Base-by-base conservation (phyloP, 2,329 filamentous ascomycete species). In the Trichoderma cornu-damae region DNA sequence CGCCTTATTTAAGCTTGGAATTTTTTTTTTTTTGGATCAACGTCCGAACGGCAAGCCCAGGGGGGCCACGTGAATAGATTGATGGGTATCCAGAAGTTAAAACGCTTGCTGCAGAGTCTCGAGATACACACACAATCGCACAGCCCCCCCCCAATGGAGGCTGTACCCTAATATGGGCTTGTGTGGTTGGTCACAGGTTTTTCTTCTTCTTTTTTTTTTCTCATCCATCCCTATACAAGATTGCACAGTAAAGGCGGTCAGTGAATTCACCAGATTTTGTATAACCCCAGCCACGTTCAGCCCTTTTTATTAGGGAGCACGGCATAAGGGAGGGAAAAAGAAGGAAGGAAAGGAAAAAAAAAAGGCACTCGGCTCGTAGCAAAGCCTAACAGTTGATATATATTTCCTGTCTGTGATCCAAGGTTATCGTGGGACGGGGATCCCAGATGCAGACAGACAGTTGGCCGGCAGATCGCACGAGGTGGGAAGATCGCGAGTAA, bases 221-320 rank as follows among this genome's bases (percentile, higher is more conserved):
- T n/a, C n/a, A n/a, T n/a, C 26, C 26, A 16, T 26, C 28, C n/a
- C 20, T 34, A 7, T 22, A 6, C 26, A 24, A 7, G 12, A 43
- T 52, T 52, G 42, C 40, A 47, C 53, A 46, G 42, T 22, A 58
- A 26, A 51, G 37, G 55, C 55, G 55, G 55, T 58, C 32, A 58
- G 34, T 35, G 14, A 30, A 24, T 30, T 24, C 9, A 11, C 4
- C 28, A 12, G 20, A 30, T 9, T 8, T 38, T 37, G 55, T 52
- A 37, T 7, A 12, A 58, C 48, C n/a, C 55, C 47, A 44, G 42
- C 55, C 55, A 52, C 47, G 55, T 58, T 58, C 24, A 46, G 32
- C 20, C 22, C n/a, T n/a, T 51, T 38, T 5, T 5, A 32, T 38
- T 12, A 37, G 14, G 28, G 16, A 37, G 40, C 40, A 34, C 40